Conservation (phyloP, 164 flowering plant genomes). For the Nymphaea thermarum region DNA sequence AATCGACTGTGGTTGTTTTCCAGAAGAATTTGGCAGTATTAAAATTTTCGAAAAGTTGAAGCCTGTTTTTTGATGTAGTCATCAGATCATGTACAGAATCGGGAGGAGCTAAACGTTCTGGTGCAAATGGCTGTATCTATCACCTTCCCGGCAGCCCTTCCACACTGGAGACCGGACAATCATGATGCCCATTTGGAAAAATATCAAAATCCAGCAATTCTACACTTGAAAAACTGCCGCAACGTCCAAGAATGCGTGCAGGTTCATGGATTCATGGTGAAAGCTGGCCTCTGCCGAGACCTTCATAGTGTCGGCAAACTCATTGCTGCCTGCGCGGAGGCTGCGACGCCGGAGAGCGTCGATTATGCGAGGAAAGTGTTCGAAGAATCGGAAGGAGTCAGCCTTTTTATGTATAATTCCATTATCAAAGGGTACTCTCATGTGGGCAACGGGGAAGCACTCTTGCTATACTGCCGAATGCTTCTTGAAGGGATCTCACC, state of each 20-base stretch:
- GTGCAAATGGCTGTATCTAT: neutral
- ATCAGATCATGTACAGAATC: no score
- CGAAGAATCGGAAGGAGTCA: constrained; percentile 7
- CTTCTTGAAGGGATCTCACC: constrained; percentile 21
- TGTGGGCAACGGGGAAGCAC: constrained; percentile 31
- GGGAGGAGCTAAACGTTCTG: no score
- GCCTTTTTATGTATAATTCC: constrained; percentile 32
- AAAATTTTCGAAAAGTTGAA: no score
- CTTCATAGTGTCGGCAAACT: constrained; percentile 17
- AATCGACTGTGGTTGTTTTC: no score
- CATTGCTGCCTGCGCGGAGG: constrained; percentile 19
- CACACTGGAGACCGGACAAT: neutral
- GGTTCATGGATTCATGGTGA: constrained; percentile 21
- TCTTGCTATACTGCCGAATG: constrained; percentile 28
- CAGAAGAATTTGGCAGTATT: no score
- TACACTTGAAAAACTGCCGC: constrained; percentile 18
- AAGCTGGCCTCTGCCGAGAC: constrained; percentile 19
- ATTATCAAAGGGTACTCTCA: constrained; percentile 41
- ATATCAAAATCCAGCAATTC: neutral
- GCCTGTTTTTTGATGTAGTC: no score
- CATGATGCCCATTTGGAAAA: neutral
- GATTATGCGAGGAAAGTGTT: constrained; percentile 31
- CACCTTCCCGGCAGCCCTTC: neutral
- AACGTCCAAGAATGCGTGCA: constrained; percentile 26
- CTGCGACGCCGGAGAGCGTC: constrained; percentile 31